Percentiles rank a stretch among this genome's conserved stretches.
These are phyloP conservation scores for Nigrospora sphaerica DNA, from an alignment of 2,329 filamentous ascomycete genomes.

Conservation along the genomic window DNA sequence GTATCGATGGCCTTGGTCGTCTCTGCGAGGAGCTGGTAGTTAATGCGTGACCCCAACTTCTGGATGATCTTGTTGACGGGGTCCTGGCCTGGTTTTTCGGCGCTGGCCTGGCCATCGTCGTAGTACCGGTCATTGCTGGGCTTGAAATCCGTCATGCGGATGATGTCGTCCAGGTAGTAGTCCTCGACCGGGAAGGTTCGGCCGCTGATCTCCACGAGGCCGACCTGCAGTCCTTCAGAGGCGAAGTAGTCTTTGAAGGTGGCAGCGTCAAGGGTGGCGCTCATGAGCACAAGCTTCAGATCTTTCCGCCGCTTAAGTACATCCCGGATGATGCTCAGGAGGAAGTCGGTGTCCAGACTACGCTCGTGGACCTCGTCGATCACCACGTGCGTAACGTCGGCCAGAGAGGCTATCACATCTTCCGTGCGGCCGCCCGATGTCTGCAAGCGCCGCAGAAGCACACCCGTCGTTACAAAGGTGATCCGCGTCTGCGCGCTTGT, in stretches of 20 bases:
- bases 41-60: slow-evolving; percentile 74
- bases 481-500: slow-evolving; percentile 71
- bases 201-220: slow-evolving; percentile 78
- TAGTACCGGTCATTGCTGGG: slow-evolving; percentile 17
- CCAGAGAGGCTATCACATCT: slow-evolving; percentile 73
- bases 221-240: slow-evolving; percentile 59
- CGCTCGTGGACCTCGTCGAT: slow-evolving; percentile 97
- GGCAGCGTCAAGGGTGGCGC: slow-evolving; percentile 83
- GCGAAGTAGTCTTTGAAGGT: slow-evolving; percentile 83
- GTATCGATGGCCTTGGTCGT: slow-evolving; percentile 76
- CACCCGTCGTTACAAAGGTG: slow-evolving; percentile 93
- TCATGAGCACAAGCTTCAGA: slow-evolving; percentile 91
- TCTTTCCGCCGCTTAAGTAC: slow-evolving; percentile 69
- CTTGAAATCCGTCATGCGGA: slow-evolving; percentile 70
- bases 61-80: slow-evolving; percentile 64
- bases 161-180: slow-evolving; percentile 81
- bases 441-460: slow-evolving; percentile 83
- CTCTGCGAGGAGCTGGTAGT: slow-evolving; percentile 79
- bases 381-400: slow-evolving; percentile 88
- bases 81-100: slow-evolving; percentile 38
- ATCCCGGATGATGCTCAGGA: slow-evolving; percentile 80
- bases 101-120: slow-evolving; percentile 33
- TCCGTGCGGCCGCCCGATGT: slow-evolving; percentile 75
- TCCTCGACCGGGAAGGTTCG: slow-evolving; percentile 87
- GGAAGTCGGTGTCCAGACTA: slow-evolving; percentile 89